Evolutionary conservation across 106 monocot species (phyloP), one percentile per base, ranked within the genome.

Genomic region (Phalaenopsis equestris): DNA sequence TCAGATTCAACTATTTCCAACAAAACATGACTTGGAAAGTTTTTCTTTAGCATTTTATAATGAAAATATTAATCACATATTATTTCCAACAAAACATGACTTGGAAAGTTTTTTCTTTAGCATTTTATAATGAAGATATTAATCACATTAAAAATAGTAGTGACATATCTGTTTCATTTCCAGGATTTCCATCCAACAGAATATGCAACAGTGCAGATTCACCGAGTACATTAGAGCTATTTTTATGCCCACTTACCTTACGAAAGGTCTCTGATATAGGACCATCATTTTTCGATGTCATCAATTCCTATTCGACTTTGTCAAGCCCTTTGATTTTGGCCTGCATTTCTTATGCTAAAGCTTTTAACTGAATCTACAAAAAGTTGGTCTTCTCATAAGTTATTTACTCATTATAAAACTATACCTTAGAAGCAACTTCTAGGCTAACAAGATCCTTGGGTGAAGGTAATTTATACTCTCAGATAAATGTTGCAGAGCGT

Each of bases 281-380:
- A 65, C 90, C 93, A 82, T 92, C 96, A 80, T 86, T 97, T 83
- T 92, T 90, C 61, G 92, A 97, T 80, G 93, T 78, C 43, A 86
- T 84, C 64, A 90, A 67, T 81, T 97, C 96, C 58, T 94, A 83
- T 80, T 94, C 94, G 77, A 97, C 93, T 75, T 93, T 92, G 77
- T 90, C 90, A 18, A 97, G 42, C 75, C 96, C 96, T 87, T 94
- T 90, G 52, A 78, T 90, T 82, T 94, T 89, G n/a, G 93, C 91
- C 81, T 93, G 90, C 96, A 93, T 96, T 81, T 91, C 91, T 72
- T 96, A 93, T 16, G 96, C 94, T 75, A 97, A 83, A 55, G 81
- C 83, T 80, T 94, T 97, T 72, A 94, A 75, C 86, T 94, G 92
- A 75, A 97, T 86, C 96, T 97, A 83, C 58, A 58, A 6, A 70